Evolutionary conservation across 1,284 basidiomycete genomes (phyloP).

Genomic region (Thecaphora frezii): DNA sequence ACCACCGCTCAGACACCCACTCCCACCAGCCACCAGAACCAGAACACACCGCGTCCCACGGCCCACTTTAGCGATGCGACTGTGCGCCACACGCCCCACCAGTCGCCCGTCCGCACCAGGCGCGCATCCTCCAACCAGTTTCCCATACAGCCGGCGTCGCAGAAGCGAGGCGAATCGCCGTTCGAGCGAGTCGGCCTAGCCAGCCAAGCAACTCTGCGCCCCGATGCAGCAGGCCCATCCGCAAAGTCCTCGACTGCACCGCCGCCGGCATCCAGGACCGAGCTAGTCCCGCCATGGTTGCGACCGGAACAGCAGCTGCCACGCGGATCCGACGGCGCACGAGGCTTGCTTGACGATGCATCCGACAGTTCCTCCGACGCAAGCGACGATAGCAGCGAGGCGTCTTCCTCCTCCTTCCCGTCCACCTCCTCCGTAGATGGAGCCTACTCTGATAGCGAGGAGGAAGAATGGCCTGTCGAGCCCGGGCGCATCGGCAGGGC

Average conservation of each 20-base stretch:
- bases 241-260: constrained; percentile 3
- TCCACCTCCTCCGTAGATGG: neutral
- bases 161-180: too few species aligned
- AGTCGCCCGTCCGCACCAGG: too few species aligned
- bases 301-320: neutral
- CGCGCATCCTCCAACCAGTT: too few species aligned
- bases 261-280: neutral
- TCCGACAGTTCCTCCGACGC: constrained; percentile 4
- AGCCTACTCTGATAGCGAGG: constrained; percentile 27
- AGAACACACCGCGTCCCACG: too few species aligned
- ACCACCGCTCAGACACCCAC: constrained; percentile 8
- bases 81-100: constrained; percentile 2
- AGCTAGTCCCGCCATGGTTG: neutral
- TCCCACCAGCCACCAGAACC: too few species aligned
- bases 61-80: neutral
- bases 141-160: too few species aligned
- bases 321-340: constrained; percentile 2
- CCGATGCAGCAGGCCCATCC: constrained; percentile 1
- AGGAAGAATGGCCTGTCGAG: constrained; percentile 20
- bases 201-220: too few species aligned
- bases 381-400: neutral
- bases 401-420: neutral
- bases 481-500: constrained; percentile 1
- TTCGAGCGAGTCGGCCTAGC: too few species aligned
- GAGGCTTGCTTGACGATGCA: constrained; percentile 2